A percentile compares a stretch with the other conserved stretches of the same genome.
phyloP scores from a whole-genome alignment of 108 stramenopile species.

The Pseudonitzschia pungens region DNA sequence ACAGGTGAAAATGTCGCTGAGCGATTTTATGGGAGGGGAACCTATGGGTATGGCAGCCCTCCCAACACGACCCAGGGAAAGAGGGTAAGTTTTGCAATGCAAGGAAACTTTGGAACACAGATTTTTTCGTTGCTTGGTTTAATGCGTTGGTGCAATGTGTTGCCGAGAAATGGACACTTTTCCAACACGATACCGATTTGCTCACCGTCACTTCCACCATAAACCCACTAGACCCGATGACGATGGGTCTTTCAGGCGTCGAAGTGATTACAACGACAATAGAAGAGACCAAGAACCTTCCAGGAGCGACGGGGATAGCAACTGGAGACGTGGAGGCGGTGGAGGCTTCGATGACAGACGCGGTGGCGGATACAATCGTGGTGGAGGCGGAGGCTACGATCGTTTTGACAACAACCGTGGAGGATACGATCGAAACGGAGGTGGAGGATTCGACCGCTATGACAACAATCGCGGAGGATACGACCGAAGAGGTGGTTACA shows the following conservation, averaged over 20 bases:
- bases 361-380: slow-evolving; percentile 27
- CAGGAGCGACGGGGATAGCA: slow-evolving; percentile 46
- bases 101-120: too few species aligned
- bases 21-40: slow-evolving; percentile 55
- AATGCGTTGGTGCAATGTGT: neutral
- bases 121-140: too few species aligned
- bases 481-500: slow-evolving; percentile 41
- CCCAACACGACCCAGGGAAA: slow-evolving; percentile 51
- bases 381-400: slow-evolving; percentile 12
- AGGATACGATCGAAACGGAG: slow-evolving; percentile 23
- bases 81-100: slow-evolving; percentile 32
- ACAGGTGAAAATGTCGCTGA: slow-evolving; percentile 61
- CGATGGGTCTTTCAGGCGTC: slow-evolving; percentile 65
- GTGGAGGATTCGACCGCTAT: slow-evolving; percentile 10
- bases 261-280: slow-evolving; percentile 31
- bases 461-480: slow-evolving; percentile 18
- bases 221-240: slow-evolving; percentile 49
- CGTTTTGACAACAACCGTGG: slow-evolving; percentile 7
- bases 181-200: neutral
- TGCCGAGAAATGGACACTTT: neutral
- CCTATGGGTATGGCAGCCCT: slow-evolving; percentile 21
- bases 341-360: slow-evolving; percentile 36
- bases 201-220: neutral
- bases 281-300: slow-evolving; percentile 26
- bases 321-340: slow-evolving; percentile 54